Base-by-base conservation (phyloP, 2,329 filamentous ascomycete species). In the Aspergillus phoenicis region DNA sequence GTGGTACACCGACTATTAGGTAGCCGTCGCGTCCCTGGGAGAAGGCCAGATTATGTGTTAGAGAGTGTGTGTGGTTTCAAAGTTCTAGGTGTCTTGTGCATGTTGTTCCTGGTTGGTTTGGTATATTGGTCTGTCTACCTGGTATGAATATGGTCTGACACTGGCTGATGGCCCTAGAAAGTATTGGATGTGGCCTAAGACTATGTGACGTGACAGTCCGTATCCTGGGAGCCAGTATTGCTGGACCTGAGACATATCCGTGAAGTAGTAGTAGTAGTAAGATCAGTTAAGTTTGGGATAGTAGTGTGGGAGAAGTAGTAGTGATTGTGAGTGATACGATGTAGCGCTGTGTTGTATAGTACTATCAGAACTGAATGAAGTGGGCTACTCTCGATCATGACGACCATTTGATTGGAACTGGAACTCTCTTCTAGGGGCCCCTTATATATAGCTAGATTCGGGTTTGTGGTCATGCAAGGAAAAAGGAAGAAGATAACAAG, bases 141-240 rank as follows among this genome's bases (percentile, higher is more conserved):
- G 79, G 62, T 81, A 81, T 55, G 74, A 79, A 65, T 78, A 82
- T 41, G 80, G 80, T 61, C 80, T 73, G 38, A 78, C 80, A 8
- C 78, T 78, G 58, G 80, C 78, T 59, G 75, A 75, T 43, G 80
- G 80, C 10, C 80, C 80, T 26, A 82, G 75, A 62, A 81, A 81
- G 63, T 78, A 81, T 60, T 81, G 80, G 52, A 82, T 79, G 52
- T 82, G 78, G 45, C 78, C 77, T 51, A 82, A 72, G 48, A 82
- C 79, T 58, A 82, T 77, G 60, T 82, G 80, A 43, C 80, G 76
- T 47, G 80, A 82, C n/a, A 82, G 76, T 15, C 76, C 75, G 62
- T 78, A 82, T 52, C 80, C 80, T 33, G 80, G 79, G 47, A 82
- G 72, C 75, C 80, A 82, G 67, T 82, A 82, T 65, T 81, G 76